These are phyloP conservation scores for Beauveria pseudobassiana DNA, from an alignment of 2,329 filamentous ascomycete genomes.

Conservation along the genomic window DNA sequence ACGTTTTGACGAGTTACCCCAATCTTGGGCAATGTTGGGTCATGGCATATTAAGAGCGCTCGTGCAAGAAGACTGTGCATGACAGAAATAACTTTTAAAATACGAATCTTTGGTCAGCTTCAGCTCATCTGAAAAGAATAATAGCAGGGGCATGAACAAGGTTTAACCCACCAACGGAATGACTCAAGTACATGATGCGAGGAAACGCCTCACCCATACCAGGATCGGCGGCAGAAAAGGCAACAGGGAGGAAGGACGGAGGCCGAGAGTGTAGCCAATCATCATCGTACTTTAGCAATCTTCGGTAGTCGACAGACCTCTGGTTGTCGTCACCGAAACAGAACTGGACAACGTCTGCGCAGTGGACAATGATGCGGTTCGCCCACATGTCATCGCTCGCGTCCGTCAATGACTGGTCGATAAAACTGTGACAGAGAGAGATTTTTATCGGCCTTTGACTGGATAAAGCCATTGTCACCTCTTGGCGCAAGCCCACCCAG, in stretches of 20 bases:
- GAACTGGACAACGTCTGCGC: conserved; percentile 56
- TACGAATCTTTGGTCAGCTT: neutral
- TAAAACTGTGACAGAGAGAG: neutral
- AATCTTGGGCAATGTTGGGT: neutral
- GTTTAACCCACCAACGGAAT: neutral
- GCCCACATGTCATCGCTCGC: conserved; percentile 50
- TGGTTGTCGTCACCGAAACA: conserved; percentile 44
- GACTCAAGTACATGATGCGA: neutral
- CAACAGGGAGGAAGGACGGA: neutral
- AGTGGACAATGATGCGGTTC: conserved; percentile 53
- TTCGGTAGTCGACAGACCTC: neutral
- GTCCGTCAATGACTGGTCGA: conserved; percentile 18
- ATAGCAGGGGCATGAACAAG: neutral
- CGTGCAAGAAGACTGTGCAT: neutral
- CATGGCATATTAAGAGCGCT: neutral
- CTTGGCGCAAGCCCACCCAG: conserved; percentile 51
- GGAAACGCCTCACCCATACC: neutral
- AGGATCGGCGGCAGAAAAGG: neutral
- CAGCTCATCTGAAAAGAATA: neutral
- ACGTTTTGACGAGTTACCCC: neutral
- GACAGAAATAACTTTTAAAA: neutral
- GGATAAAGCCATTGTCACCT: conserved; percentile 49
- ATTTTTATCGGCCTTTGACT: conserved; percentile 33
- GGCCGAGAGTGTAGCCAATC: neutral
- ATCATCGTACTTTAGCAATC: neutral